Conservation (phyloP, 2,329 filamentous ascomycete genomes). For the Aureobasidium sp. region DNA sequence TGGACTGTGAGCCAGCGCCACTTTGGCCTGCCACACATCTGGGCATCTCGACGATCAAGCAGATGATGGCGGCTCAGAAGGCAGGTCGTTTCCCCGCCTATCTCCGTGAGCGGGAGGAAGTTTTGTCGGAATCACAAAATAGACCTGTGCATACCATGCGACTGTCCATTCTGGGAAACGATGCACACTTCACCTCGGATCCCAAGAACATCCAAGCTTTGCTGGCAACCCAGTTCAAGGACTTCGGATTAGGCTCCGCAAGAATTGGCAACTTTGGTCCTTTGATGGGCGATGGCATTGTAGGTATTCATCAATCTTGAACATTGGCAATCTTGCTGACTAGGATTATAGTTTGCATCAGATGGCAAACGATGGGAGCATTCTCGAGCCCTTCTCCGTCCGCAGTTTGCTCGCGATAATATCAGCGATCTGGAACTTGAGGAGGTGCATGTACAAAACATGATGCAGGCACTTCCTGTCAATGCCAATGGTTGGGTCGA, state of each 20-base stretch:
- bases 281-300: conserved; percentile 25
- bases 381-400: conserved; percentile 27
- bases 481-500: conserved; percentile 12
- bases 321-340: neutral
- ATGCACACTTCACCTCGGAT: conserved; percentile 22
- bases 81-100: conserved; percentile 22
- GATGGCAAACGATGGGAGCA: conserved; percentile 30
- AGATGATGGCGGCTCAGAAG: conserved; percentile 20
- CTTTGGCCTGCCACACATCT: conserved; percentile 21
- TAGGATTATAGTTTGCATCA: neutral
- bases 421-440: conserved; percentile 28
- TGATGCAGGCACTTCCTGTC: conserved; percentile 24
- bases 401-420: conserved; percentile 31
- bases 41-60: conserved; percentile 21
- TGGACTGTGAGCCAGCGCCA: conserved; percentile 15
- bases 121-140: conserved; percentile 19
- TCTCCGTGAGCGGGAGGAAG: conserved; percentile 19
- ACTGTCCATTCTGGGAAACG: conserved; percentile 19
- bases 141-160: conserved; percentile 22
- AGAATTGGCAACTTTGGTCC: conserved; percentile 22
- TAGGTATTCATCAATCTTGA: neutral
- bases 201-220: conserved; percentile 29
- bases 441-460: conserved; percentile 27
- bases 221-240: conserved; percentile 24
- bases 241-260: conserved; percentile 23